Evolutionary conservation across 352 stramenopile genomes (phyloP).

Genomic region (Globisporangium echinulatum): DNA sequence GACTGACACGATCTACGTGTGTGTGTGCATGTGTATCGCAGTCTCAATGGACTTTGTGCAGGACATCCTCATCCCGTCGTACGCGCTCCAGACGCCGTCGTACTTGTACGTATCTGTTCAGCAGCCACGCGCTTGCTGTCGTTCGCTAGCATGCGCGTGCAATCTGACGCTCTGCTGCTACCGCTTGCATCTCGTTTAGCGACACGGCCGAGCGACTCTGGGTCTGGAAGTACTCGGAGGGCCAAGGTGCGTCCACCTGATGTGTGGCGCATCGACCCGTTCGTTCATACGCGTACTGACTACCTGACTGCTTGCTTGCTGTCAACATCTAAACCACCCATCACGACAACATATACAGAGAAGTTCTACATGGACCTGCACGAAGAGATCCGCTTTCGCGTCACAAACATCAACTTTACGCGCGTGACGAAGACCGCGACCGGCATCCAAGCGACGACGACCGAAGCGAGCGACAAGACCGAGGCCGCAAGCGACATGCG

Average conservation of each 20-base stretch:
- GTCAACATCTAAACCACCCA: not conserved
- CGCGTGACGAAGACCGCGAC: slow-evolving; percentile 84
- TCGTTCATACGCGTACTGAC: not conserved
- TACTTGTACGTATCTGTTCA: slow-evolving; percentile 54
- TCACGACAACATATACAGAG: slow-evolving; percentile 20
- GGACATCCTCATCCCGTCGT: slow-evolving; percentile 87
- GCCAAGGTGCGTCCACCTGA: slow-evolving; percentile 31
- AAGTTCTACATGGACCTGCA: slow-evolving; percentile 88
- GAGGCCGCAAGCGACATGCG: slow-evolving; percentile 53
- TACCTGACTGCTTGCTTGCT: no score
- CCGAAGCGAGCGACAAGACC: slow-evolving; percentile 68
- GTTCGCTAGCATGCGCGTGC: not conserved
- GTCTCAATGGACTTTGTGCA: slow-evolving; percentile 89
- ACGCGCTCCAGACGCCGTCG: slow-evolving; percentile 82
- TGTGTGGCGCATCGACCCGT: no score
- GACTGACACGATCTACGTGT: not conserved
- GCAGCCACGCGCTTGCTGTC: no score
- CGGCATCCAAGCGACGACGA: slow-evolving; percentile 81
- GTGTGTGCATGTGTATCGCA: slow-evolving; percentile 1
- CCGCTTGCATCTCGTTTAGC: slow-evolving; percentile 16
- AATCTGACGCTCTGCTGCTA: not conserved
- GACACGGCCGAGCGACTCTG: slow-evolving; percentile 73
- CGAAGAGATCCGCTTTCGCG: slow-evolving; percentile 81
- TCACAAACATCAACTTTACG: slow-evolving; percentile 88
- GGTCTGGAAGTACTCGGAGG: slow-evolving; percentile 85